These are phyloP conservation scores for Hordeum pubiflorum DNA, from an alignment of 202 grass and related monocot species.

Conservation along the genomic window DNA sequence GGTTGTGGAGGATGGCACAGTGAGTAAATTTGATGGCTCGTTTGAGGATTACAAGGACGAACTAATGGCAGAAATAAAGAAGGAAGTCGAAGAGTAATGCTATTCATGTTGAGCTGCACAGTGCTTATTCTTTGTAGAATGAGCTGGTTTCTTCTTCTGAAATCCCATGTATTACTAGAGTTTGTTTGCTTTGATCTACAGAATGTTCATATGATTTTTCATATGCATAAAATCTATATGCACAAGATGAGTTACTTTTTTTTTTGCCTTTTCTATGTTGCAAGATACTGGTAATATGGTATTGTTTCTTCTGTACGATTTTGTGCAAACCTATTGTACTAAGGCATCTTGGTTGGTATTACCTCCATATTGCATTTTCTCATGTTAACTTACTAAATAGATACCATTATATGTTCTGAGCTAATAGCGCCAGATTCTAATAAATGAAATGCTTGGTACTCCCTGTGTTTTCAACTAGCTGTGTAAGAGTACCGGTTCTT, in stretches of 20 bases:
- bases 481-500: background rate
- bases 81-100: background rate
- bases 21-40: background rate
- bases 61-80: background rate
- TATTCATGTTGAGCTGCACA: background rate
- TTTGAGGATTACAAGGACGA: background rate
- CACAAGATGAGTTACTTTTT: background rate
- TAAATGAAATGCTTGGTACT: constrained; percentile 80
- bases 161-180: background rate
- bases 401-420: background rate
- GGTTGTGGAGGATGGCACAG: background rate
- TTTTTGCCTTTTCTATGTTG: background rate
- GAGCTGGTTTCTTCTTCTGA: background rate
- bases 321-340: background rate
- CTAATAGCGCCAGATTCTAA: constrained; percentile 24
- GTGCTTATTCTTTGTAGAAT: background rate
- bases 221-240: background rate
- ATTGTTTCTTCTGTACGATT: background rate
- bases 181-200: constrained; percentile 2
- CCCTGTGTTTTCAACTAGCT: constrained; percentile 26
- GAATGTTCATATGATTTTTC: background rate
- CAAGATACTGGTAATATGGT: background rate
- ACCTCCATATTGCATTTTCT: background rate
- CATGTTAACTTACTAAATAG: background rate
- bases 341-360: background rate